Evolutionary conservation across 2,329 filamentous ascomycete genomes (phyloP).

Genomic region (Talaromyces sp.): DNA sequence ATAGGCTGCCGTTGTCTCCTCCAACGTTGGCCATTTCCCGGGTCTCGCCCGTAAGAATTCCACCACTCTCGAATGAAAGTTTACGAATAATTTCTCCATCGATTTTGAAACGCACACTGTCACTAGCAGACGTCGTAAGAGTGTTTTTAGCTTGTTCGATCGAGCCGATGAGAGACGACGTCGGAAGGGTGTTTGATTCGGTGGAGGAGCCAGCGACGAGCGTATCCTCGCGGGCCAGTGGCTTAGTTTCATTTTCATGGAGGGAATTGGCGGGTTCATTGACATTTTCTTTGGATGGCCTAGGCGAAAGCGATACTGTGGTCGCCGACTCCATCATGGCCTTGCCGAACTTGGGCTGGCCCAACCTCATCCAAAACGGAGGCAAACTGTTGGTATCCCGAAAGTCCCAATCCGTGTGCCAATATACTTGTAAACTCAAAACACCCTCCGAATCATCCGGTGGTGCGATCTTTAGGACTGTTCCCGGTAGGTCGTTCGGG

Average conservation of each 20-base stretch:
- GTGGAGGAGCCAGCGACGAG: constrained; percentile 3
- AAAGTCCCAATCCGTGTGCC: constrained; percentile 53
- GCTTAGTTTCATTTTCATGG: not conserved
- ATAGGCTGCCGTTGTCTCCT: constrained; percentile 17
- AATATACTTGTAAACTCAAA: constrained; percentile 54
- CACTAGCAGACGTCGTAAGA: constrained; percentile 12
- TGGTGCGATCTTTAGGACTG: constrained; percentile 50
- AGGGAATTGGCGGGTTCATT: not conserved
- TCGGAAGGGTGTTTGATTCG: not conserved
- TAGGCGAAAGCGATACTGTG: not conserved
- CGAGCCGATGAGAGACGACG: not conserved
- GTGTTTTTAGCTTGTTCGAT: not conserved
- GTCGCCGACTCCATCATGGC: not conserved
- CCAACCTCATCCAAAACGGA: constrained; percentile 51
- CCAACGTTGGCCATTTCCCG: constrained; percentile 9
- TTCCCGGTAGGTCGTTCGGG: constrained; percentile 45
- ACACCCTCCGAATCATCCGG: constrained; percentile 59
- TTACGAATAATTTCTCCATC: constrained; percentile 19
- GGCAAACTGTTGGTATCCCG: constrained; percentile 51
- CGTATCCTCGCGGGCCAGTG: not conserved
- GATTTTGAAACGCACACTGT: constrained; percentile 23
- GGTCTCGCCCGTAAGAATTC: constrained; percentile 18
- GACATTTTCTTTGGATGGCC: not conserved
- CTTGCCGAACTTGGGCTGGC: constrained; percentile 16
- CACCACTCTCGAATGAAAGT: constrained; percentile 21